Conservation (phyloP, 306 rosid species). For the Casuarina cunninghamiana region DNA sequence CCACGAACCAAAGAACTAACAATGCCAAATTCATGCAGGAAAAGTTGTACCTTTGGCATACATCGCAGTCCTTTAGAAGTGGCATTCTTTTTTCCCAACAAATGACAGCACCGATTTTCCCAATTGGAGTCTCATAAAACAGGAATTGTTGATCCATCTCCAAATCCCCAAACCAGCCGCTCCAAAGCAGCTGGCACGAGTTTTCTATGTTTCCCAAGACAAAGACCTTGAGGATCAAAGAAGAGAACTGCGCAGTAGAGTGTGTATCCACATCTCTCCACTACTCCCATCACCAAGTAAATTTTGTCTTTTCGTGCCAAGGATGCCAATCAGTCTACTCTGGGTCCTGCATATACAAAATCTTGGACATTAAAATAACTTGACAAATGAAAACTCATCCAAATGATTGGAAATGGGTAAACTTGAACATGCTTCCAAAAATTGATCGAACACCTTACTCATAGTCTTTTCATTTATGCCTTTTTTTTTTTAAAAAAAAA, state of each 20-base stretch:
- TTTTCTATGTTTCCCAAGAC: constrained; percentile 91
- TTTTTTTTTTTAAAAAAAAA: no score
- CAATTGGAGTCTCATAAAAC: constrained; percentile 82
- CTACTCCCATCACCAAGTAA: constrained; percentile 82
- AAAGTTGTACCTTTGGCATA: constrained; percentile 71
- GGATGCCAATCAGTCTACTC: constrained; percentile 85
- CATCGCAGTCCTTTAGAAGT: constrained; percentile 79
- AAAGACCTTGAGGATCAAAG: constrained; percentile 84
- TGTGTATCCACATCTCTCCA: constrained; percentile 92
- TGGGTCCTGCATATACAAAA: constrained; percentile 57
- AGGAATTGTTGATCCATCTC: constrained; percentile 94
- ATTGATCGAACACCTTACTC: no score
- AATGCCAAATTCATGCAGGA: no score
- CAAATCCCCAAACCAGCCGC: constrained; percentile 90
- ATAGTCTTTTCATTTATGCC: no score
- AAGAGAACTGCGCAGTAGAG: constrained; percentile 81
- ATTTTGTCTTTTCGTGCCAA: constrained; percentile 89
- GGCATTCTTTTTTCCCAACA: constrained; percentile 98
- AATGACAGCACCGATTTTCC: constrained; percentile 90
- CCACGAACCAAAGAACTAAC: no score
- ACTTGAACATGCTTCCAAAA: no score
- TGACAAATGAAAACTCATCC: no score
- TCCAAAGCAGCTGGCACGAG: constrained; percentile 86
- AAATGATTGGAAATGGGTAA: no score
- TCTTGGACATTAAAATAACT: no score